Base-by-base conservation (phyloP, 2,329 filamentous ascomycete species). In the Paecilomyces sp. region DNA sequence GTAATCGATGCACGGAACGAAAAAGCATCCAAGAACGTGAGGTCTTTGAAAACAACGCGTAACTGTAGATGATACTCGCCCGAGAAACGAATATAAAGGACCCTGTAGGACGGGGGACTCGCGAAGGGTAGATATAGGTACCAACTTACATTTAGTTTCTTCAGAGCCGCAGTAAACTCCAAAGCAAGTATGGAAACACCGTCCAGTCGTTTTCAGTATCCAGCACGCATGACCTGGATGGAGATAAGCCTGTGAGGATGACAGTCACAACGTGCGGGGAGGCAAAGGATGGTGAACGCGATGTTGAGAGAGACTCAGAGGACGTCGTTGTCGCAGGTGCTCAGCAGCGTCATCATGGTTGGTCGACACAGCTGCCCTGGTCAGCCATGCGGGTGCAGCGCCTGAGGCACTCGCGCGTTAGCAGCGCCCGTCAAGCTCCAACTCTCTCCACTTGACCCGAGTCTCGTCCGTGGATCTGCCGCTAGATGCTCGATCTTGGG, bases 141-240 rank as follows among this genome's bases (percentile, higher is more conserved):
- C 56, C 33, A 30, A 57, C 56, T 53, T 34, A 47, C 41, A 47
- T 15, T n/a, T 47, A 47, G 41, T 47, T 47, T 47, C 41, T 47
- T 47, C 41, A 47, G 18, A 47, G 18, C 41, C 15, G n/a, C 41
- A 22, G n/a, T 18, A 18, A 15, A 47, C 41, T 47, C 41, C 9
- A 8, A 15, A 47, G n/a, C 15, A 47, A 24, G 3, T 13, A 24
- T 60, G 53, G 22, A 55, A 52, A 41, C 51, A n/a, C 25, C 51
- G 41, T 47, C 59, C 57, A 55, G 57, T 33, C 54, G 56, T 56
- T 28, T 60, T 57, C 56, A 55, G 54, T 33, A 58, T 47, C 55
- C 34, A 56, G 33, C 28, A 47, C 54, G 55, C 58, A 55, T 58
- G 34, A 54, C 52, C 50, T 54, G 33, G 34, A 50, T 47, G n/a